Evolutionary conservation across 306 rosid species (phyloP).

Genomic region (Boehmeria nivea): DNA sequence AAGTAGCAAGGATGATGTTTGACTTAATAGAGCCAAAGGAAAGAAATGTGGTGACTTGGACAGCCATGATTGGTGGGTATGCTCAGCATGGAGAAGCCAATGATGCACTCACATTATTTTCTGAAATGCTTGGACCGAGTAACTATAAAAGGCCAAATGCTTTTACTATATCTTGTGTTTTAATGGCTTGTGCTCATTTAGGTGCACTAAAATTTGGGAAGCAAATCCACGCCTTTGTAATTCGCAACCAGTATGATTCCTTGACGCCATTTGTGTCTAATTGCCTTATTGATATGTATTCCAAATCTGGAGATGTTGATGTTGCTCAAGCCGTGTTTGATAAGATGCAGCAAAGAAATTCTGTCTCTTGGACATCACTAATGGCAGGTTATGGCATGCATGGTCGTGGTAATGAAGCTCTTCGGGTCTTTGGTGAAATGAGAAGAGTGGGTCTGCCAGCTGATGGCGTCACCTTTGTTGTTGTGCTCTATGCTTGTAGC

Average conservation of each 20-base stretch:
- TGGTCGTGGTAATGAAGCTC: slow-evolving; percentile 75
- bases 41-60: slow-evolving; percentile 82
- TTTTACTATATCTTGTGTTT: slow-evolving; percentile 75
- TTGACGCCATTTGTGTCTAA: slow-evolving; percentile 51
- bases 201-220: slow-evolving; percentile 58
- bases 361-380: slow-evolving; percentile 81
- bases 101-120: slow-evolving; percentile 58
- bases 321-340: slow-evolving; percentile 62
- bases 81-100: slow-evolving; percentile 89
- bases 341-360: slow-evolving; percentile 45
- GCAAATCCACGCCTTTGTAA: slow-evolving; percentile 61
- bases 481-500: slow-evolving; percentile 79
- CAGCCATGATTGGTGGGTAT: slow-evolving; percentile 86
- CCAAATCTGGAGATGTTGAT: slow-evolving; percentile 76
- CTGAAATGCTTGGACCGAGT: slow-evolving; percentile 48
- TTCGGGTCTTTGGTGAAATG: slow-evolving; percentile 58
- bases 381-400: slow-evolving; percentile 84
- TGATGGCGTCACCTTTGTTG: slow-evolving; percentile 71
- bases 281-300: slow-evolving; percentile 83
- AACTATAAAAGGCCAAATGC: slow-evolving; percentile 56
- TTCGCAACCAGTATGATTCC: slow-evolving; percentile 46
- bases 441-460: slow-evolving; percentile 38
- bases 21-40: slow-evolving; percentile 38
- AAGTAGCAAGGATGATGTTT: slow-evolving; percentile 51
- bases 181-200: slow-evolving; percentile 86